Conservation (phyloP, 805 yeast genomes). For the Zygosaccharomyces bisporus region DNA sequence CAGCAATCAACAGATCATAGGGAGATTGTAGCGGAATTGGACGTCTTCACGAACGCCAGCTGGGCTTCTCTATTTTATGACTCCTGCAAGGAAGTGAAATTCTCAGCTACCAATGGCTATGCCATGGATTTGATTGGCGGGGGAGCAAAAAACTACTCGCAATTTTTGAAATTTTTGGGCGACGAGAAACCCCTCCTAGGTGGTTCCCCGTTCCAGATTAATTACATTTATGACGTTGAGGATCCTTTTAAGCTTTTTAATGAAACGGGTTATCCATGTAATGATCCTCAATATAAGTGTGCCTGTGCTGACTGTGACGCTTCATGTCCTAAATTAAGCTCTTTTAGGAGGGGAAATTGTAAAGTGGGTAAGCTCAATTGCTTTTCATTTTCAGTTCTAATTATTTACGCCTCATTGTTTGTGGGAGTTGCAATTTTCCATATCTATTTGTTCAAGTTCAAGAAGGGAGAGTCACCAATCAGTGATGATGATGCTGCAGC, state of each 20-base stretch:
- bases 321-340: conserved; percentile 69
- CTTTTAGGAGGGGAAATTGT: conserved; percentile 45
- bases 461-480: conserved; percentile 26
- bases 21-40: conserved; percentile 66
- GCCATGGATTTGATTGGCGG: conserved; percentile 98
- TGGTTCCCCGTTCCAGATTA: conserved; percentile 94
- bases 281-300: conserved; percentile 63
- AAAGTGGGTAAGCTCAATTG: conserved; percentile 64
- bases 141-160: conserved; percentile 74
- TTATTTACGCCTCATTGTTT: conserved; percentile 43
- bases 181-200: conserved; percentile 92
- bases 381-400: conserved; percentile 59
- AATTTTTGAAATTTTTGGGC: conserved; percentile 83
- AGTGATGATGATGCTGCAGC: conserved; percentile 13
- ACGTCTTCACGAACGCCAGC: conserved; percentile 52
- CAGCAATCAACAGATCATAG: conserved; percentile 39
- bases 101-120: conserved; percentile 89
- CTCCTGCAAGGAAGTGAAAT: conserved; percentile 85
- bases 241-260: conserved; percentile 25
- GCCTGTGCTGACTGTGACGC: conserved; percentile 87
- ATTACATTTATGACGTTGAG: conserved; percentile 50
- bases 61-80: conserved; percentile 68
- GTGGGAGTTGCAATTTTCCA: conserved; percentile 28
- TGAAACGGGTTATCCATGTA: conserved; percentile 44
- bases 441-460: conserved; percentile 20